Evolutionary conservation across 108 stramenopile genomes (phyloP).

Genomic region (Mayamaea pseudoterrestris): DNA sequence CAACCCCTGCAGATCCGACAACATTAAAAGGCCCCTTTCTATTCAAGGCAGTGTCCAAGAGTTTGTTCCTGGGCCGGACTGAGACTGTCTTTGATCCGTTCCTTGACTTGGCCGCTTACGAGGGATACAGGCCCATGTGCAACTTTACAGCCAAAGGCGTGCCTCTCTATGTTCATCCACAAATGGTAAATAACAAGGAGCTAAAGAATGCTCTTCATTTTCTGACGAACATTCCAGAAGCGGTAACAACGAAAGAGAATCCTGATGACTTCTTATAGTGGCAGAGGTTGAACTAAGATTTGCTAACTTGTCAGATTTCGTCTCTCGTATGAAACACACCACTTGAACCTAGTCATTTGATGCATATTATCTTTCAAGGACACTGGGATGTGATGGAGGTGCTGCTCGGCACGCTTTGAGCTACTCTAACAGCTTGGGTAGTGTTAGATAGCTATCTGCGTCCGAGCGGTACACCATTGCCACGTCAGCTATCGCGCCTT

Average conservation of each 20-base stretch:
- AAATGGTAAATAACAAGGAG: constrained; percentile 31
- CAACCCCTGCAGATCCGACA: background rate
- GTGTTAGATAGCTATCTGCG: too few species aligned
- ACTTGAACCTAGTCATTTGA: too few species aligned
- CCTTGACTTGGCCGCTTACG: constrained; percentile 36
- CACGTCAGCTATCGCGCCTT: too few species aligned
- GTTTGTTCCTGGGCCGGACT: constrained; percentile 39
- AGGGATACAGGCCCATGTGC: constrained; percentile 63
- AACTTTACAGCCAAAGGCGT: constrained; percentile 60
- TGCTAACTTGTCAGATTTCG: too few species aligned
- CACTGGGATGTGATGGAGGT: too few species aligned
- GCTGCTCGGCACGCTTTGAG: too few species aligned
- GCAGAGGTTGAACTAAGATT: too few species aligned
- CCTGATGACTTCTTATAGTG: background rate
- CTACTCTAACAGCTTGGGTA: too few species aligned
- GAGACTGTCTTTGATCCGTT: constrained; percentile 62
- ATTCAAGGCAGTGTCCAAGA: constrained; percentile 48
- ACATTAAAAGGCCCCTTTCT: constrained; percentile 1
- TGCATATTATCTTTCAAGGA: too few species aligned
- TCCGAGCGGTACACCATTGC: too few species aligned
- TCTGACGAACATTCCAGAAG: too few species aligned
- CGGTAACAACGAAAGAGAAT: background rate
- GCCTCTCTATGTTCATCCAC: constrained; percentile 68
- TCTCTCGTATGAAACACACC: too few species aligned
- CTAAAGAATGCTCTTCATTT: background rate